Evolutionary conservation across 2,329 filamentous ascomycete species (phyloP), one percentile per base, ranked within the genome.

Genomic region (Fusarium bulbicola): DNA sequence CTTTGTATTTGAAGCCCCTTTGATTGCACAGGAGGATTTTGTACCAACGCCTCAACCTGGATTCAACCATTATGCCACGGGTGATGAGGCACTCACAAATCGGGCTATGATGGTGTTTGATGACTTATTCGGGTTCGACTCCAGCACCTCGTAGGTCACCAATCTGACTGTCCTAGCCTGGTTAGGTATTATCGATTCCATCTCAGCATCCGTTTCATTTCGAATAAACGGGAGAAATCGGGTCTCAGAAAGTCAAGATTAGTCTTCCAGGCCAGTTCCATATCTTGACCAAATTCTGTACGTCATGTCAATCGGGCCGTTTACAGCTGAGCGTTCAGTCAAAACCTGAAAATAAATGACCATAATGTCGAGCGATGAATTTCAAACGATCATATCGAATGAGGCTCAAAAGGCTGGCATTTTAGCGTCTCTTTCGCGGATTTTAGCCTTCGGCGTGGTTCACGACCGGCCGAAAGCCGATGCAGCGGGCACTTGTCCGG

Each of bases 61-160:
- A 4, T 53, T 65, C 7, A n/a, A 4, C 6, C 7, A 24, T 24
- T 34, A 21, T 18, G 34, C n/a, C 13, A n/a, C 37, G 5, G 40
- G 34, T 2, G 46, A 53, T 6, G 40, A 28, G 11, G 6, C 8
- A 26, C 16, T 54, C n/a, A 6, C 24, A 5, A 16, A 6, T 9
- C 47, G 16, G 30, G 62, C 47, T 24, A 24, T 63, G 21, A 39
- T 50, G n/a, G 26, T 24, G 21, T 64, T 53, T 24, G 63, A 66
- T 34, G 37, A 36, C 10, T 24, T 66, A 20, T 66, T 64, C 32
- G 63, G 63, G 12, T 57, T 66, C 16, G 59, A 63, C 30, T 49
- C 40, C 3, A 34, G 46, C 16, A 26, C 28, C 0, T 50, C 6
- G 1, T 50, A 50, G 47, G 3, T 7, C 16, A 14, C 3, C 6